Conservation (phyloP, 2,329 filamentous ascomycete species). For the Colletotrichum brevisporum region DNA sequence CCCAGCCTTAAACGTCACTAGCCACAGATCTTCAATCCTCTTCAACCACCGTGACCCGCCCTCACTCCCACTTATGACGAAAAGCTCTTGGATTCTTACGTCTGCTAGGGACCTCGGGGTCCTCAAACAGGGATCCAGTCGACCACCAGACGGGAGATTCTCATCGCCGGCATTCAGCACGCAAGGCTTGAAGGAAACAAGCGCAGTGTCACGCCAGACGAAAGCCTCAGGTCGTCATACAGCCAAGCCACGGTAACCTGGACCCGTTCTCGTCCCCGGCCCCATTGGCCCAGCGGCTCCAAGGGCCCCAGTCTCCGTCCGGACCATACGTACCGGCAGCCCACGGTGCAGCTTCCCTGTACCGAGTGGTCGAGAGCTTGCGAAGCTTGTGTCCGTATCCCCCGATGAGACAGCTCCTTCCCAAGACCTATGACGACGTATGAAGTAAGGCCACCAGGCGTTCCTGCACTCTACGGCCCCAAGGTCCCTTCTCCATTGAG, state of each 20-base stretch:
- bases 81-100: constrained; percentile 22
- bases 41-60: constrained; percentile 32
- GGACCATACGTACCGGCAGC: constrained; percentile 33
- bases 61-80: constrained; percentile 27
- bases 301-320: constrained; percentile 20
- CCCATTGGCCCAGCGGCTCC: constrained; percentile 22
- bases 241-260: constrained; percentile 35
- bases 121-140: constrained; percentile 1
- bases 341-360: constrained; percentile 8
- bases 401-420: constrained; percentile 28
- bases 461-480: not conserved
- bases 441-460: constrained; percentile 31
- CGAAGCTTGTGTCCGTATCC: constrained; percentile 39
- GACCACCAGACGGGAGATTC: constrained; percentile 7
- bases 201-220: constrained; percentile 34
- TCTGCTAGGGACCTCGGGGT: not conserved
- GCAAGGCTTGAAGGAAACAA: constrained; percentile 37
- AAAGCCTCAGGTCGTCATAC: constrained; percentile 28
- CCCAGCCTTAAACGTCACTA: constrained; percentile 41
- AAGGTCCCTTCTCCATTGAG: constrained; percentile 4
- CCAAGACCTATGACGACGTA: constrained; percentile 43
- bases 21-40: constrained; percentile 40
- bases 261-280: not conserved
- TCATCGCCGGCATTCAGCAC: not conserved
- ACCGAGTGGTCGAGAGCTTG: constrained; percentile 26